These are phyloP conservation scores for Aspergillus sp. DNA, from an alignment of 2,329 filamentous ascomycete species.

Conservation along the genomic window DNA sequence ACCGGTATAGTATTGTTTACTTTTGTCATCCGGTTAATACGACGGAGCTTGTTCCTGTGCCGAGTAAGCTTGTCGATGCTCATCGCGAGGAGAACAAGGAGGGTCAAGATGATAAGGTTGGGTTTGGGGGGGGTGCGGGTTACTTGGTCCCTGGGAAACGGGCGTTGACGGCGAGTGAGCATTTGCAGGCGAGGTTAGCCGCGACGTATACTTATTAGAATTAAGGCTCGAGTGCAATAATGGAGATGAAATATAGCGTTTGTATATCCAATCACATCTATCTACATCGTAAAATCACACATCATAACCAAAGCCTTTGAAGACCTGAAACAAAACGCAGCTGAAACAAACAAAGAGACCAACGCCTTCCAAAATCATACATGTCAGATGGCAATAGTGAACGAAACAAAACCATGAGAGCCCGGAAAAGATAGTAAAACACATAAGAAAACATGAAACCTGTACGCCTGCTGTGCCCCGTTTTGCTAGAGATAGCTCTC, in stretches of 20 bases:
- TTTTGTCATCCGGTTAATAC: conserved; percentile 58
- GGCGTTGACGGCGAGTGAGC: conserved; percentile 52
- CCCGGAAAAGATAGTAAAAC: no score
- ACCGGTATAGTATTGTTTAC: conserved; percentile 55
- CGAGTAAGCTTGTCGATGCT: conserved; percentile 44
- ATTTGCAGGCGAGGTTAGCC: conserved; percentile 51
- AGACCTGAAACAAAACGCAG: no score
- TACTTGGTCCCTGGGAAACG: conserved; percentile 23
- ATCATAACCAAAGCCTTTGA: no score
- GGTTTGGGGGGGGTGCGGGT: conserved; percentile 36
- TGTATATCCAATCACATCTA: no score
- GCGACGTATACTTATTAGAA: conserved; percentile 50
- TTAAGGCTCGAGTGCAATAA: conserved; percentile 2
- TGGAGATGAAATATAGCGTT: no score
- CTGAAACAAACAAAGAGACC: no score
- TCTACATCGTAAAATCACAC: no score
- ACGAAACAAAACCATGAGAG: no score
- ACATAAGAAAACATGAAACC: not conserved
- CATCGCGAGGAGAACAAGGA: conserved; percentile 25
- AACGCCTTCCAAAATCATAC: no score
- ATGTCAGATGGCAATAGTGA: no score
- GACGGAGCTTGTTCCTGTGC: conserved; percentile 49
- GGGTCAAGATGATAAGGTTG: conserved; percentile 30
- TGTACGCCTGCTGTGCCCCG: not conserved
- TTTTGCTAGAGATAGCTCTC: not conserved